phyloP scores from a whole-genome alignment of 139 green algal species.

The Pedinophyceae sp. region DNA sequence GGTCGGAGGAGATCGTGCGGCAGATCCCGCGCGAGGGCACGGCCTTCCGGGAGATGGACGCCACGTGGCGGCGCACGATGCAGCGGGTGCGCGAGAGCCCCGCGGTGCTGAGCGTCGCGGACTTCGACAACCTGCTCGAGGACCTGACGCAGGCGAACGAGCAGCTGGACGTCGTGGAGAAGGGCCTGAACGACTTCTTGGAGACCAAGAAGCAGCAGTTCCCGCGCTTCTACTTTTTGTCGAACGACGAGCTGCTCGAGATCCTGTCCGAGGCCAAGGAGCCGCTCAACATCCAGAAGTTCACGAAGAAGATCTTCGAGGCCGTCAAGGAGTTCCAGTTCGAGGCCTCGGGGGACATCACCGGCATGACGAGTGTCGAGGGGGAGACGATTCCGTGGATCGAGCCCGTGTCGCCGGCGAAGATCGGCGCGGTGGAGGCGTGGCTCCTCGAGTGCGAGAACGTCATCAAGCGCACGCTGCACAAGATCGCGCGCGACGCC shows the following conservation, averaged over 20 bases:
- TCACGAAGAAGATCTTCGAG: constrained; percentile 50
- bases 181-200: constrained; percentile 55
- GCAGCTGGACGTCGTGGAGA: constrained; percentile 52
- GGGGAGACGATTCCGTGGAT: constrained; percentile 49
- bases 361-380: constrained; percentile 34
- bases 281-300: constrained; percentile 53
- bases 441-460: constrained; percentile 41
- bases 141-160: constrained; percentile 38
- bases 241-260: constrained; percentile 62
- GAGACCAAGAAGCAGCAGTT: constrained; percentile 63
- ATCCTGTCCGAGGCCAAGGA: constrained; percentile 60
- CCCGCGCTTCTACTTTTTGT: constrained; percentile 66
- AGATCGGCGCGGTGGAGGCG: constrained; percentile 26
- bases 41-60: constrained; percentile 33
- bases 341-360: constrained; percentile 24
- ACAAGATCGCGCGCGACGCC: constrained; percentile 34
- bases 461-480: constrained; percentile 45
- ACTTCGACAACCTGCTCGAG: constrained; percentile 43
- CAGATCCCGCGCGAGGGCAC: constrained; percentile 30
- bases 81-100: constrained; percentile 17
- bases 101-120: constrained; percentile 34
- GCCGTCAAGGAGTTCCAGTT: constrained; percentile 24
- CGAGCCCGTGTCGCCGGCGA: constrained; percentile 36
- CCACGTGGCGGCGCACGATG: constrained; percentile 52
- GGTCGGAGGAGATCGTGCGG: constrained; percentile 30